phyloP scores from a whole-genome alignment of 805 yeast species.

The Metschnikowia bowlesiae region DNA sequence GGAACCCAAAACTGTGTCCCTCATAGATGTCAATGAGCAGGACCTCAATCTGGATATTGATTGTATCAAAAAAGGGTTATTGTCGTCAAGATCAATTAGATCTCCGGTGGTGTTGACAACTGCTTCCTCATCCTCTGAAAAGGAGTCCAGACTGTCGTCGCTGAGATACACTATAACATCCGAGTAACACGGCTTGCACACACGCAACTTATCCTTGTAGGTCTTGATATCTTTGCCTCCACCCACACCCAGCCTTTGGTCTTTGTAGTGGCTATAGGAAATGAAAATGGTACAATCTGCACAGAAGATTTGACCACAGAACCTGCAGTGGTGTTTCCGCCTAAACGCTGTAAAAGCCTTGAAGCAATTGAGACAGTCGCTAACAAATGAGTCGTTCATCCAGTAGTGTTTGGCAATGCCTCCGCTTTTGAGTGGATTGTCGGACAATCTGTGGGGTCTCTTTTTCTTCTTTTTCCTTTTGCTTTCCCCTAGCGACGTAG shows the following conservation, averaged over 20 bases:
- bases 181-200: slow-evolving; percentile 71
- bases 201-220: slow-evolving; percentile 68
- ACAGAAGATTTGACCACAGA: slow-evolving; percentile 95
- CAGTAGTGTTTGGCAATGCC: slow-evolving; percentile 78
- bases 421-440: slow-evolving; percentile 42
- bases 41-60: slow-evolving; percentile 29
- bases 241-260: slow-evolving; percentile 25
- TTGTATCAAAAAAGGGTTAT: slow-evolving; percentile 3
- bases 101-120: not conserved
- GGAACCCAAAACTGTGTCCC: slow-evolving; percentile 19
- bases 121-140: slow-evolving; percentile 18
- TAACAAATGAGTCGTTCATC: slow-evolving; percentile 93
- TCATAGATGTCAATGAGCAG: slow-evolving; percentile 23
- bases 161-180: slow-evolving; percentile 67
- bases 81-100: not conserved
- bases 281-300: slow-evolving; percentile 68
- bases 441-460: slow-evolving; percentile 28
- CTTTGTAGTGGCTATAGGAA: slow-evolving; percentile 53
- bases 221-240: slow-evolving; percentile 17
- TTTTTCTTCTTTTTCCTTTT: slow-evolving; percentile 21
- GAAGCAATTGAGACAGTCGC: slow-evolving; percentile 82
- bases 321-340: slow-evolving; percentile 90
- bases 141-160: slow-evolving; percentile 51
- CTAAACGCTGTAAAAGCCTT: slow-evolving; percentile 78
- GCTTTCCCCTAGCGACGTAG: slow-evolving; percentile 13